These are phyloP conservation scores for Fusarium solani-melongenae DNA, from an alignment of 2,329 filamentous ascomycete species.

Conservation along the genomic window DNA sequence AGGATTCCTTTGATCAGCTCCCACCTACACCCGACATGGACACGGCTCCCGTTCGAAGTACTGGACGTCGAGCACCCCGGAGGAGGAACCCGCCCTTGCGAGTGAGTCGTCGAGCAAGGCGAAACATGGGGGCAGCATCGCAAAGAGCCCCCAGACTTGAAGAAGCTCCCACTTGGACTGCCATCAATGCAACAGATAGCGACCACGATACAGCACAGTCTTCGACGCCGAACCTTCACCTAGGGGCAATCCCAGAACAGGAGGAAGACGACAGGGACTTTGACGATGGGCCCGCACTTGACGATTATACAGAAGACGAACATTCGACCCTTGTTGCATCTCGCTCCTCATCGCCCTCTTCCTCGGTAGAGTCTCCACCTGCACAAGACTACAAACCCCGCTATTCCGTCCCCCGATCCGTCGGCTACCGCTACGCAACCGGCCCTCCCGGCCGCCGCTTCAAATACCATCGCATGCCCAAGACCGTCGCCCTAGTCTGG, in stretches of 20 bases:
- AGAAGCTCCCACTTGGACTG: too few relatives aligned
- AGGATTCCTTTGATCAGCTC: slow-evolving; percentile 9
- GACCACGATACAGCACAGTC: neutral
- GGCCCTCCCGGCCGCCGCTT: slow-evolving; percentile 32
- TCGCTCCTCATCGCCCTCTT: neutral
- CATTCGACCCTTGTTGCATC: neutral
- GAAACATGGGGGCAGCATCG: neutral
- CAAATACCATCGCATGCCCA: slow-evolving; percentile 38
- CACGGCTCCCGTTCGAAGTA: slow-evolving; percentile 23
- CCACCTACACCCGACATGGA: slow-evolving; percentile 21
- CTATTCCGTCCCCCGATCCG: slow-evolving; percentile 33
- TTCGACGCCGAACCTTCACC: neutral
- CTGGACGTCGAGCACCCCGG: slow-evolving; percentile 17
- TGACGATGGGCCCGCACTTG: neutral
- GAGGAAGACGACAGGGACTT: neutral
- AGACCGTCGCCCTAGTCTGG: slow-evolving; percentile 38
- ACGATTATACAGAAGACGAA: neutral
- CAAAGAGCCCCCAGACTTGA: neutral
- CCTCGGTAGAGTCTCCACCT: neutral
- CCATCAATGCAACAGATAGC: neutral
- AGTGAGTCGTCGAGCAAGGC: neutral
- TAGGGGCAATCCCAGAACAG: neutral
- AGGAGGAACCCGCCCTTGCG: neutral
- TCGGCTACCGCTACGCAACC: slow-evolving; percentile 23
- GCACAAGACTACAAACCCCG: slow-evolving; percentile 13